These are phyloP conservation scores for Fomitopsis schrenkii DNA, from an alignment of 1,284 basidiomycete species.

Conservation along the genomic window DNA sequence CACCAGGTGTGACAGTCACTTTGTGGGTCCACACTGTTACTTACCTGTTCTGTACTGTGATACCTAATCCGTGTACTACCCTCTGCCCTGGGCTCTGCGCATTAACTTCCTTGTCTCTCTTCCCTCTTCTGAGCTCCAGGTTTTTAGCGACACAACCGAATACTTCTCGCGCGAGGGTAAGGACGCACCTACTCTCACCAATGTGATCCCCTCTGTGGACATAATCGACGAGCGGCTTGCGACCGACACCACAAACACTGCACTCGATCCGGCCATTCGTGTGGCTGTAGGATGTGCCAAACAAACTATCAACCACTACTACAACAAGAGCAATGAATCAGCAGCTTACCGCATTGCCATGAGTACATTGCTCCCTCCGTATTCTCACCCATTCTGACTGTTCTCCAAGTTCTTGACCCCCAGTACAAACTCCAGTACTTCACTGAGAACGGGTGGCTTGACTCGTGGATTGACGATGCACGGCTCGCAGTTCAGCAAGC, in stretches of 20 bases:
- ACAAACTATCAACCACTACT: conserved; percentile 7
- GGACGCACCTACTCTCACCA: conserved; percentile 18
- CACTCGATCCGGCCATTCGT: not conserved
- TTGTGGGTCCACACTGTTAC: not conserved
- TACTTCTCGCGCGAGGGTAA: not conserved
- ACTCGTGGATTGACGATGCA: not conserved
- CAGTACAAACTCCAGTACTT: not conserved
- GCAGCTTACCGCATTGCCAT: conserved; percentile 12
- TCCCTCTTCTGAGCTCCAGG: not conserved
- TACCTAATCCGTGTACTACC: too few species aligned
- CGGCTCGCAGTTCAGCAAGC: not conserved
- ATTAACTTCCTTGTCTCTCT: too few species aligned
- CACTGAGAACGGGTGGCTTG: not conserved
- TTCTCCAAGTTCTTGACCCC: not conserved
- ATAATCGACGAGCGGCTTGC: conserved; percentile 17
- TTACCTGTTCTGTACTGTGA: too few species aligned
- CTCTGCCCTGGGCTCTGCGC: too few species aligned
- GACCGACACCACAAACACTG: not conserved
- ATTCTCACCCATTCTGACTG: too few species aligned
- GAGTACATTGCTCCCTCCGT: conserved; percentile 2
- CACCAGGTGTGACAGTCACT: conserved; percentile 11
- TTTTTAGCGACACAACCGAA: not conserved
- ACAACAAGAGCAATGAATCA: conserved; percentile 11
- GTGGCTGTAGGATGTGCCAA: not conserved
- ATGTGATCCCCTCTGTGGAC: conserved; percentile 27